Evolutionary conservation across 1,139 yeast species (phyloP), one percentile per base, ranked within the genome.

Genomic region (Suhomyces wounanorum): DNA sequence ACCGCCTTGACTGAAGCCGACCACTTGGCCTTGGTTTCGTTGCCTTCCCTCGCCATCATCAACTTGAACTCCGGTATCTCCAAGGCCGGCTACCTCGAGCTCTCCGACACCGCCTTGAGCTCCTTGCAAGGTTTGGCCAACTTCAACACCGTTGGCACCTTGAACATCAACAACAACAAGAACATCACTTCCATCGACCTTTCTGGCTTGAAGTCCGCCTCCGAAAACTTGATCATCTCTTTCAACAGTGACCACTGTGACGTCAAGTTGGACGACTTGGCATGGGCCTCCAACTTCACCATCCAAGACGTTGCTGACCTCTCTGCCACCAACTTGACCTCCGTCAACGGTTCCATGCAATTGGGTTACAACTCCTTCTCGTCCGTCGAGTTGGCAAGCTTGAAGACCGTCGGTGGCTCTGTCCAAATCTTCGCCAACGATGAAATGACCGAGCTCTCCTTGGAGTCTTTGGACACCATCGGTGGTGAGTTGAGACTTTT

Each of bases 121-220:
- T 59, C 71, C 45, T 65, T 76, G 57, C 66, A 67, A 54, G 75
- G 75, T 42, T 70, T 77, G 54, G 60, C 70, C 57, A 63, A 61
- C 55, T 65, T 72, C 60, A 59, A 62, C 52, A 59, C 69, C 47
- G 66, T 75, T 51, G 71, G 67, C 42, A 62, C 66, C 52, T 71
- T 77, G 65, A 65, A 75, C 61, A 64, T 77, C 56, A 75, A 76
- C 66, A 76, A 76, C 63, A 77, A 77, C 68, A 76, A 76, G 58
- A 76, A 77, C 62, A 68, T 77, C 57, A 58, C 78, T 14, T 35
- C 55, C 26, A 65, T 77, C 50, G 72, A 72, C 51, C 73, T 77
- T 58, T 55, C 63, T n/a, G 62, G 62, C 49, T 71, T 77, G 59
- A 52, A 67, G 58, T 50, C 66, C 17, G 78, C 74, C 48, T 54